Evolutionary conservation across 2,329 filamentous ascomycete genomes (phyloP), one percentile per base, ranked within the genome.

Genomic region (Pseudogymnoascus sp.): DNA sequence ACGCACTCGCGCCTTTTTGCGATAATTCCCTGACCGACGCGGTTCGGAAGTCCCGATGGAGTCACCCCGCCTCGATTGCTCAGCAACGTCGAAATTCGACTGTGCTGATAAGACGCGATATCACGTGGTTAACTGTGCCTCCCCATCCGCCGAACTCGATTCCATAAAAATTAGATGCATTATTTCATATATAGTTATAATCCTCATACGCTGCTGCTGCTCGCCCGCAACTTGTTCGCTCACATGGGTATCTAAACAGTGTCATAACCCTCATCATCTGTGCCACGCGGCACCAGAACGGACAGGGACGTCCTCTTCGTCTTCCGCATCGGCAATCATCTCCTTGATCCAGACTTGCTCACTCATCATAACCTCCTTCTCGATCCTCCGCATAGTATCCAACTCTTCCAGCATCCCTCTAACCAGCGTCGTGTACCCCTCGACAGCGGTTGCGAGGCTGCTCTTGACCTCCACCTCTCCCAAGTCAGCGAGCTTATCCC

Each of bases 391-490:
- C 86, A 89, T 89, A 64, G 81, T 65, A n/a, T 73, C 73, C 66
- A 89, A 74, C 75, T 89, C 87, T n/a, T 76, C 77, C 49, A 86
- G 72, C 85, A 88, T 88, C 37, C 80, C 83, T 59, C 75, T 70
- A 11, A 88, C 78, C 49, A 89, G 72, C 14, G 69, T 70, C 21
- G 77, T 72, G 63, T 80, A 83, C 2, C 77, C 79, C 5, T 72
- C 73, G 40, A 88, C 71, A 67, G 85, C 78, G 28, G 75, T 72
- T 21, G 70, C 75, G 62, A 88, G 69, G 64, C 78, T 82, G 31
- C 75, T 72, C 60, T 74, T 65, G 5, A 36, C 65, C 62, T 64
- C 68, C 61, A 61, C 60, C 2, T 68, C 68, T n/a, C 77, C 80
- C 3, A 88, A 69, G 25, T 78, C 76, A 2, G 70, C 68, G 43